These are phyloP conservation scores for Inonotus obliquus DNA, from an alignment of 1,284 basidiomycete species.

Conservation along the genomic window DNA sequence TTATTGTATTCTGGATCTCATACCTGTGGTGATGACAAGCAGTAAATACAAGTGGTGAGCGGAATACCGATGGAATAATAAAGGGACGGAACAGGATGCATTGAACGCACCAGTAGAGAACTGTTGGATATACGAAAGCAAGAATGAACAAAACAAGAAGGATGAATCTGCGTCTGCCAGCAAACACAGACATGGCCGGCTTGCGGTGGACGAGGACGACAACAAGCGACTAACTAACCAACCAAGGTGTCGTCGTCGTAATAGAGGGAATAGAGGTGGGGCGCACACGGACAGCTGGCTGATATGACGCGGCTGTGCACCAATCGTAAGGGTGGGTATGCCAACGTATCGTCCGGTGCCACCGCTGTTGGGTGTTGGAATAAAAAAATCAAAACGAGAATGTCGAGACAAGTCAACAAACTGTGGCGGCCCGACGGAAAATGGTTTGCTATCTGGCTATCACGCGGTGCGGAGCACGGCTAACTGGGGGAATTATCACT, in stretches of 20 bases:
- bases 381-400: background rate
- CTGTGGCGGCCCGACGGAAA: background rate
- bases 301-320: too few species aligned
- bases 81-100: too few species aligned
- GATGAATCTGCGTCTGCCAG: constrained; percentile 15
- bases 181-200: constrained; percentile 14
- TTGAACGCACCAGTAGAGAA: constrained; percentile 17
- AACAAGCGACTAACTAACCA: constrained; percentile 22
- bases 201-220: background rate
- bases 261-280: background rate
- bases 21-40: constrained; percentile 26
- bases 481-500: background rate
- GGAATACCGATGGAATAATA: background rate
- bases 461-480: background rate
- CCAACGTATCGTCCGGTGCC: background rate
- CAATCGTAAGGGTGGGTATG: background rate
- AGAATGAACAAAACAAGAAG: constrained; percentile 11
- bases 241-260: constrained; percentile 55
- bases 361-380: constrained; percentile 22
- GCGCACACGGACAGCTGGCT: background rate
- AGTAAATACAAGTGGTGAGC: background rate
- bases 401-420: too few species aligned
- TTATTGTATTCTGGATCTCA: constrained; percentile 44
- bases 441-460: background rate
- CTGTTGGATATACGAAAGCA: constrained; percentile 9